Evolutionary conservation across 169 alveolate genomes (phyloP).

Genomic region (Plasmodium relictum): DNA sequence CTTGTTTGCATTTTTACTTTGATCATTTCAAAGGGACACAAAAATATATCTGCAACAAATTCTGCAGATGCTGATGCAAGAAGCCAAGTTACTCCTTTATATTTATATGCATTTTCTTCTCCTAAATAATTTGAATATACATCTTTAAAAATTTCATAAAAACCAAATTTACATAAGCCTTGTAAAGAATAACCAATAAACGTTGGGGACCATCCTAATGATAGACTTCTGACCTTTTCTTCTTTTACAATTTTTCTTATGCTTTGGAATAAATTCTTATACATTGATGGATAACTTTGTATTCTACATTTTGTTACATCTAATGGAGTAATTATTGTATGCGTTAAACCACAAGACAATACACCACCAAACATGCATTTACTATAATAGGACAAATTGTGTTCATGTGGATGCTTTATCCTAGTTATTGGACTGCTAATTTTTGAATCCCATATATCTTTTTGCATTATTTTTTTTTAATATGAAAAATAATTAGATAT

Average conservation of each 20-base stretch:
- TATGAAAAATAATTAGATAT: background rate
- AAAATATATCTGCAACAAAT: conserved; percentile 96
- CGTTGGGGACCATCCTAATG: conserved; percentile 98
- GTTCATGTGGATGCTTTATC: conserved; percentile 81
- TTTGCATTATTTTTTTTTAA: conserved; percentile 27
- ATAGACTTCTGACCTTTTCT: conserved; percentile 94
- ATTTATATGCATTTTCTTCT: conserved; percentile 88
- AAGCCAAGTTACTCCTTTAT: conserved; percentile 95
- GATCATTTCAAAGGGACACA: conserved; percentile 98
- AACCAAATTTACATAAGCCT: conserved; percentile 98
- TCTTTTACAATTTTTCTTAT: conserved; percentile 84
- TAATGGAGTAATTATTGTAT: conserved; percentile 95
- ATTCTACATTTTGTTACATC: conserved; percentile 97
- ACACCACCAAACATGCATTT: conserved; percentile 98
- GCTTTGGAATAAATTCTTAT: conserved; percentile 89
- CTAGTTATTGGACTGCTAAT: conserved; percentile 80
- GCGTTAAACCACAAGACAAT: conserved; percentile 97
- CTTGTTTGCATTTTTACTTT: conserved; percentile 95
- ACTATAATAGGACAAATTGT: conserved; percentile 89
- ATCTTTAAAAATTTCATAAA: conserved; percentile 98
- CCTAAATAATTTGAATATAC: conserved; percentile 91
- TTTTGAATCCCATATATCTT: conserved; percentile 80
- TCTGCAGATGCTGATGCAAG: conserved; percentile 99
- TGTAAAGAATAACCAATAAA: conserved; percentile 96
- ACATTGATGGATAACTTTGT: conserved; percentile 94